Base-by-base conservation (phyloP, 2,329 filamentous ascomycete genomes). In the Xylaria sp. region DNA sequence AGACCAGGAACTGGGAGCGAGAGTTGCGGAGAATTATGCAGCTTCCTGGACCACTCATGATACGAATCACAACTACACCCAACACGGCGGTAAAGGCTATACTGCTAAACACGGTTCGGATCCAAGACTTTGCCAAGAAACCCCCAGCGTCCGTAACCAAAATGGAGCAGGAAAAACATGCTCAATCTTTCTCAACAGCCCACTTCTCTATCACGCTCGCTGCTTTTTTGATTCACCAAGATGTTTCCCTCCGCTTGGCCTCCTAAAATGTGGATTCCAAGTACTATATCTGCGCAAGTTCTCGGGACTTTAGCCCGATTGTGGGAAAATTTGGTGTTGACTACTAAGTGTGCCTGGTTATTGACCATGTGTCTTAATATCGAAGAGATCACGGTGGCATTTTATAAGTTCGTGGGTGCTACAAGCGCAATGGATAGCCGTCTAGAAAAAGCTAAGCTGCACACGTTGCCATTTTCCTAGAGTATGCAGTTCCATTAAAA, bases 111-210 rank as follows among this genome's bases (percentile, higher is more conserved):
- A 20, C n/a, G 48, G 23, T 23, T 39, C 28, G 18, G 18, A n/a
- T 48, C 39, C 28, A 58, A 23, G 7, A 10, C 8, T 28, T n/a
- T 28, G 63, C 64, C 60, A 69, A 57, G 64, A 34, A 41, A 32
- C 45, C 69, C 68, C 67, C 70, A 67, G 57, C 62, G 30, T 63
- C 58, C 61, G 66, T 65, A 12, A 13, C 36, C n/a, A 46, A 23
- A 55, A 56, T 28, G 23, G 28, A 32, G 63, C 68, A n/a, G 55
- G n/a, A 60, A 71, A 76, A 77, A 77, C 70, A 70, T 77, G 76
- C 76, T 77, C 76, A 77, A 76, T 76, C 65, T 48, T 74, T 75
- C 76, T 77, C 76, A 75, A 53, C 23, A 58, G 61, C 60, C 60
- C 66, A 66, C 62, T 68, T 50, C 36, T 34, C 52, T 34, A 45